phyloP scores from a whole-genome alignment of 2,329 filamentous ascomycete genomes.

The Trichoderma sp. region DNA sequence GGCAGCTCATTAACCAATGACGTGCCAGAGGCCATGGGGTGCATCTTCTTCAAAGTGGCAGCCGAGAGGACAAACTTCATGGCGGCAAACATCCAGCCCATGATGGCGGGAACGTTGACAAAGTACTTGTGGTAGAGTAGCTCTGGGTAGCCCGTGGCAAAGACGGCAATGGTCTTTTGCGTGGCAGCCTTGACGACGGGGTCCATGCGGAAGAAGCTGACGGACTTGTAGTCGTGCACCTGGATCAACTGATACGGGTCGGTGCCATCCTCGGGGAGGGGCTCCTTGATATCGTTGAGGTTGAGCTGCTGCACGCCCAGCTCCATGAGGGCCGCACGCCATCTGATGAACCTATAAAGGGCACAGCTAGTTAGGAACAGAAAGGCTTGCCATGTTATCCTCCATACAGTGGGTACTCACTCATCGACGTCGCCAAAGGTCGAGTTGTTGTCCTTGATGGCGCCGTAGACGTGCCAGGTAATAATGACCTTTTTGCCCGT shows the following conservation, averaged over 20 bases:
- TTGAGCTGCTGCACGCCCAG: constrained; percentile 74
- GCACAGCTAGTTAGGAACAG: neutral
- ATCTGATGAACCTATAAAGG: constrained; percentile 72
- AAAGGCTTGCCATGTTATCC: neutral
- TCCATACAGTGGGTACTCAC: constrained; percentile 55
- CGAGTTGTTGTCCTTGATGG: constrained; percentile 76
- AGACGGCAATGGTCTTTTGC: constrained; percentile 77
- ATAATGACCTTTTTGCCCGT: constrained; percentile 64
- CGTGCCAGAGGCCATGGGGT: constrained; percentile 72
- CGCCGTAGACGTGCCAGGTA: constrained; percentile 93
- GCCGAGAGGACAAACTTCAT: constrained; percentile 75
- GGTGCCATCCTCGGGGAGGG: constrained; percentile 70
- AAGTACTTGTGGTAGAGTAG: constrained; percentile 87
- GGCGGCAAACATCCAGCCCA: constrained; percentile 81
- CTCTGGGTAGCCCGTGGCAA: constrained; percentile 85
- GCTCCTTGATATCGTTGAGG: constrained; percentile 66
- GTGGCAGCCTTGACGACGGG: constrained; percentile 73
- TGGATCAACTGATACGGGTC: constrained; percentile 92
- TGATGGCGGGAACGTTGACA: constrained; percentile 86
- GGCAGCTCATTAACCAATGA: constrained; percentile 65
- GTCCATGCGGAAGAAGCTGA: constrained; percentile 84
- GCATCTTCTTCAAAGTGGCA: constrained; percentile 77
- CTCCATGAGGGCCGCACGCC: constrained; percentile 91
- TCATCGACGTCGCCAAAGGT: constrained; percentile 82
- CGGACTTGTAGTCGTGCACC: constrained; percentile 88